Base-by-base conservation (phyloP, 73 alveolate genomes). In the Symbiodinium pilosum region DNA sequence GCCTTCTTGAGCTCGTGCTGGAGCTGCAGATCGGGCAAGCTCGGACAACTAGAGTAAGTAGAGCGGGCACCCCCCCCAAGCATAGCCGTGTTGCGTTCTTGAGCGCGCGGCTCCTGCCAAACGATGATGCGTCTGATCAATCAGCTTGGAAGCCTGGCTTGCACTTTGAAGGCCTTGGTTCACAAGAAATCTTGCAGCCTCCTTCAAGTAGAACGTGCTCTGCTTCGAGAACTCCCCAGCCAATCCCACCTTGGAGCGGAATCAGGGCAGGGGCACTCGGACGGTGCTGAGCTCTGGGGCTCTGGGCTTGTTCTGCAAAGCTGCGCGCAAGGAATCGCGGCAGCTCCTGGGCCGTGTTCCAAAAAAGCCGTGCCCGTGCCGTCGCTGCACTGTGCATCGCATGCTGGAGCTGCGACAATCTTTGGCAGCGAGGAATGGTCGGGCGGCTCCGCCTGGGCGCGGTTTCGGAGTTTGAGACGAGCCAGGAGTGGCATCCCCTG, bases 201-300 rank as follows among this genome's bases (percentile, higher is more conserved):
- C 81, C 81, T 64, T 64, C 16, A 64, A n/a, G 41, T 64, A 64
- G 81, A 64, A 64, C 39, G 14, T 64, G 81, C 81, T 64, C 81
- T 64, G 81, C 81, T 64, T 64, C 12, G 81, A 64, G 81, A 64
- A 64, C 81, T 64, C 81, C 38, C 81, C 81, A 18, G 30, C 81
- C 32, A 64, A 38, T n/a, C 81, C 81, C 24, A 64, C 81, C 81
- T 64, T 14, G 32, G 16, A 14, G 36, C 75, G 32, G 36, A 56
- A 16, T 20, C 21, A n/a, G n/a, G n/a, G n/a, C 73, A 56, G 21
- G 73, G 34, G 6, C 73, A 20, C 73, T 30, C 75, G 14, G 59
- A 47, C 59, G 14, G 14, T 14, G 14, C 59, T 6, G 59, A 47
- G 14, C 59, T 9, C 59, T 9, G 6, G 59, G 59, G 14, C 6